phyloP scores from a whole-genome alignment of 305 asterid genomes.

The Solanum aculeatissimum region DNA sequence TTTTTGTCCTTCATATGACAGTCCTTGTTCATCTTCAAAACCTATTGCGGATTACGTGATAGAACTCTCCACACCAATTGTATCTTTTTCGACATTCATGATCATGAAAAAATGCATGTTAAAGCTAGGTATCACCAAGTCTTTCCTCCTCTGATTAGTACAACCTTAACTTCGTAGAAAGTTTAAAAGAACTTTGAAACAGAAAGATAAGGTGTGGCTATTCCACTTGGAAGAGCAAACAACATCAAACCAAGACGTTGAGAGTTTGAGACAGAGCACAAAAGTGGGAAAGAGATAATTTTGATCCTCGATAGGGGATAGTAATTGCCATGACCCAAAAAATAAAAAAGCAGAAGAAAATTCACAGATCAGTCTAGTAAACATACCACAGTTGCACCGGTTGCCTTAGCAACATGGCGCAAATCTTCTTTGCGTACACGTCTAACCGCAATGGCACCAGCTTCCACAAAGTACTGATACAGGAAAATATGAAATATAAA shows the following conservation, averaged over 20 bases:
- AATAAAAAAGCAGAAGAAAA: not conserved
- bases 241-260: not conserved
- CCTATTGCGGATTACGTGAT: not conserved
- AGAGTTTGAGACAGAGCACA: not conserved
- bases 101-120: not conserved
- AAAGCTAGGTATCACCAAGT: not conserved
- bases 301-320: not conserved
- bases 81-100: not conserved
- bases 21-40: not conserved
- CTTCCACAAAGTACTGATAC: constrained; percentile 91
- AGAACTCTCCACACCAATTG: not conserved
- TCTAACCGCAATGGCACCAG: constrained; percentile 96
- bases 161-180: not conserved
- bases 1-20: not conserved
- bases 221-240: not conserved
- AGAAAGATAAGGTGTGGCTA: not conserved
- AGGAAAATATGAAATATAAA: constrained; percentile 4
- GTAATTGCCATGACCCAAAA: not conserved
- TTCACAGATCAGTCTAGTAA: not conserved
- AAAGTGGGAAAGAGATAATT: not conserved
- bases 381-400: constrained; percentile 86
- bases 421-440: constrained; percentile 96
- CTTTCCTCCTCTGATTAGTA: not conserved
- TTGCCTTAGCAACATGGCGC: constrained; percentile 97
- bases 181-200: not conserved